Conservation (phyloP, 148 eudicot species). For the Chenopodium suecicum region DNA sequence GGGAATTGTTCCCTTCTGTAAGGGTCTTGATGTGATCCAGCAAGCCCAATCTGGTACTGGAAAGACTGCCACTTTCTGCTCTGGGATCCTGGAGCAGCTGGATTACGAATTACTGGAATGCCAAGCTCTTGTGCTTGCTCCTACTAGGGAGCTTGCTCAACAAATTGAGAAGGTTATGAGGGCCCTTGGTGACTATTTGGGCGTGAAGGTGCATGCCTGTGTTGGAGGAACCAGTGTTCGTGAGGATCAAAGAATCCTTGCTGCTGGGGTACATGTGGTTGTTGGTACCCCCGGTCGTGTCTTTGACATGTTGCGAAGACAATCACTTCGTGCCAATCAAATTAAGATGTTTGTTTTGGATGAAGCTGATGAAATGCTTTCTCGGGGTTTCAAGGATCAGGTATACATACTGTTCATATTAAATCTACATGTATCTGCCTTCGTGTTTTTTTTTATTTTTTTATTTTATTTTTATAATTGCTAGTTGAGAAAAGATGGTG, state of each 20-base stretch:
- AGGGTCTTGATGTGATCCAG: constrained; percentile 38
- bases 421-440: neutral
- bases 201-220: constrained; percentile 77
- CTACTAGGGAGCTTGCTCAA: constrained; percentile 44
- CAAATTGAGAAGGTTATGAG: constrained; percentile 47
- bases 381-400: constrained; percentile 80
- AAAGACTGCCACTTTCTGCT: constrained; percentile 40
- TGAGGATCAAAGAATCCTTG: constrained; percentile 64
- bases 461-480: no score
- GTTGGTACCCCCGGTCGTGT: constrained; percentile 83
- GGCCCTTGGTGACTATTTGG: constrained; percentile 57
- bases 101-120: constrained; percentile 36
- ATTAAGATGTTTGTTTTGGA: constrained; percentile 74
- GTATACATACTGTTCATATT: constrained; percentile 20
- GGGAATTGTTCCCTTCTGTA: constrained; percentile 36
- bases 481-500: no score
- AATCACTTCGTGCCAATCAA: constrained; percentile 55
- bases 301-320: constrained; percentile 68
- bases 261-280: constrained; percentile 69
- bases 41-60: constrained; percentile 45
- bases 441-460: no score
- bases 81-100: constrained; percentile 37
- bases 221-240: constrained; percentile 80
- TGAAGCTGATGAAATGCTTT: constrained; percentile 84
- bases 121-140: constrained; percentile 42